Conservation (phyloP, 2,329 filamentous ascomycete genomes). For the Stylonectria norvegica region DNA sequence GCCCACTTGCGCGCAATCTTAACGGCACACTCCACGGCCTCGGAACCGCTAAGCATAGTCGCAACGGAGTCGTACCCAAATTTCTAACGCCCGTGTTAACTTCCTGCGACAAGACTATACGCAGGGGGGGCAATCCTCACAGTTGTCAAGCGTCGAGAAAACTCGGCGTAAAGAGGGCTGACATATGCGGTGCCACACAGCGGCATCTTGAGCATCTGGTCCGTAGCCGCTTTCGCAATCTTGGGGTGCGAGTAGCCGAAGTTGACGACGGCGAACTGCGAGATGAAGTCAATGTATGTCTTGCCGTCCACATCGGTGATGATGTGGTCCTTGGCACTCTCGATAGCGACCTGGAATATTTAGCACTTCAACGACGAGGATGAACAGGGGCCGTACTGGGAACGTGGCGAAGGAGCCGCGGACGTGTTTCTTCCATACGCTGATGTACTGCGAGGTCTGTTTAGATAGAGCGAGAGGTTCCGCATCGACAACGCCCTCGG, state of each 20-base stretch:
- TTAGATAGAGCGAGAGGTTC: conserved; percentile 2
- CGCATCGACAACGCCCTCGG: neutral
- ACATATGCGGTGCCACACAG: conserved; percentile 5
- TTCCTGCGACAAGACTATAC: neutral
- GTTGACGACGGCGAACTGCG: conserved; percentile 8
- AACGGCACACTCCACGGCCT: conserved; percentile 15
- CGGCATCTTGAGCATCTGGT: conserved; percentile 8
- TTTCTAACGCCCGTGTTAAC: no score
- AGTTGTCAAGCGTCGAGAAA: conserved; percentile 10
- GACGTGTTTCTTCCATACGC: conserved; percentile 4
- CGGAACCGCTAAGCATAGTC: conserved; percentile 8
- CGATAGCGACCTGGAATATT: conserved; percentile 5
- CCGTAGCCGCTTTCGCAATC: conserved; percentile 5
- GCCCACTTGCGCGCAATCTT: conserved; percentile 21
- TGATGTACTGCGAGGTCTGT: conserved; percentile 1
- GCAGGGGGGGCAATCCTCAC: neutral
- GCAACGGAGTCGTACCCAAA: conserved; percentile 9
- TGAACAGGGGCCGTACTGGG: neutral
- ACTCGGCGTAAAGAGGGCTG: conserved; percentile 9
- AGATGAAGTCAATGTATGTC: conserved; percentile 13
- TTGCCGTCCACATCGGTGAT: conserved; percentile 10
- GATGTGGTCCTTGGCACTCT: conserved; percentile 7
- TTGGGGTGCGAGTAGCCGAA: conserved; percentile 9
- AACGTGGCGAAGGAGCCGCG: conserved; percentile 8
- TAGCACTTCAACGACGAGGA: no score